These are phyloP conservation scores for Isabelozyma rhagii DNA, from an alignment of 805 yeast genomes.

Conservation along the genomic window DNA sequence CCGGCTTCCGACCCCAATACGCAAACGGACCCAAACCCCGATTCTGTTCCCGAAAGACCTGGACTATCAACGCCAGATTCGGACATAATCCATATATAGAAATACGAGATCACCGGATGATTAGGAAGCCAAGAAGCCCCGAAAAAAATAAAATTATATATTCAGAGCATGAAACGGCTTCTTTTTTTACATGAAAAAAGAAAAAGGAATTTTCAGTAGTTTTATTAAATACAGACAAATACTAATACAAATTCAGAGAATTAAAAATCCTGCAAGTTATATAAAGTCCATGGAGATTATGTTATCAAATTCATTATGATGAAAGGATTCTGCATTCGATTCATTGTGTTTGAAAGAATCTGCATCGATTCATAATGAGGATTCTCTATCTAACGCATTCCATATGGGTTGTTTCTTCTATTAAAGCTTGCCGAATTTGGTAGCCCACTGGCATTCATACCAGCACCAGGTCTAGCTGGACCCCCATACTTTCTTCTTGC, in stretches of 20 bases:
- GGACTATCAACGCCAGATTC: not conserved
- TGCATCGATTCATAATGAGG: no score
- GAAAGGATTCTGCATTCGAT: no score
- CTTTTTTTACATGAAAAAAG: not conserved
- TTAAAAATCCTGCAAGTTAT: not conserved
- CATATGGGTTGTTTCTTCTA: constrained; percentile 6
- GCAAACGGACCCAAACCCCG: not conserved
- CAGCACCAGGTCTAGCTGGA: constrained; percentile 4
- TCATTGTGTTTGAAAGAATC: no score
- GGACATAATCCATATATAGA: not conserved
- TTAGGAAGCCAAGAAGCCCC: not conserved
- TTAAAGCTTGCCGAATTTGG: not conserved
- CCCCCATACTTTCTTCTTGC: constrained; percentile 11
- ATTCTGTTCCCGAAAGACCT: not conserved
- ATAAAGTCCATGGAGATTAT: no score
- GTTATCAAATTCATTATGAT: no score
- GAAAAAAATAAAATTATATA: no score
- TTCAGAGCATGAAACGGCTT: no score
- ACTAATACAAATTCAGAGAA: not conserved
- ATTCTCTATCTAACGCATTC: constrained; percentile 3
- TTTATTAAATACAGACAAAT: no score
- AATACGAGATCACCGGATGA: not conserved
- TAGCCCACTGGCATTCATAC: not conserved
- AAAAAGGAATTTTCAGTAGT: not conserved
- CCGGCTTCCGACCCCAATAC: not conserved